These are phyloP conservation scores for Monosporascus sp. DNA, from an alignment of 2,329 filamentous ascomycete species.

Conservation along the genomic window DNA sequence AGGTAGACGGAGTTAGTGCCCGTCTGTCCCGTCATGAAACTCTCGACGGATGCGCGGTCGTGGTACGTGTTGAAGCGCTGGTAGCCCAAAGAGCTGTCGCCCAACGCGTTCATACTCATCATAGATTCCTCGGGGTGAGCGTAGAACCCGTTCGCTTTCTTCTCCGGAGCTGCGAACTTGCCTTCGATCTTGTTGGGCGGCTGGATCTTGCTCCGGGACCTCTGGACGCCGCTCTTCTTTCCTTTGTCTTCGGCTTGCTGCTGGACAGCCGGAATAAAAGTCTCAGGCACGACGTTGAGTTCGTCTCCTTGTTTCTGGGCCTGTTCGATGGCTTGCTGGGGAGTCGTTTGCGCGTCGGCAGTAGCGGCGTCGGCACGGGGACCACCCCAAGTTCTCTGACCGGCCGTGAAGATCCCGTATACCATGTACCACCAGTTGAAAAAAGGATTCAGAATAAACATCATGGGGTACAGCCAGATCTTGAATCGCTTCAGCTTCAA, in stretches of 20 bases:
- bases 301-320: conserved; percentile 79
- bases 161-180: conserved; percentile 68
- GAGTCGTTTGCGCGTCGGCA: conserved; percentile 70
- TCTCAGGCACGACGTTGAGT: conserved; percentile 82
- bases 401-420: conserved; percentile 91
- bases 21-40: conserved; percentile 53
- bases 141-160: conserved; percentile 64
- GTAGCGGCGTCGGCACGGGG: conserved; percentile 83
- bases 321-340: conserved; percentile 76
- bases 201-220: conserved; percentile 55
- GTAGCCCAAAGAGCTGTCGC: conserved; percentile 8
- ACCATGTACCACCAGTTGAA: conserved; percentile 99
- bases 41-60: conserved; percentile 38
- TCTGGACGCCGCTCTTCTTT: conserved; percentile 35
- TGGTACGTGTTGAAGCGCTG: conserved; percentile 5
- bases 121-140: conserved; percentile 64
- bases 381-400: conserved; percentile 92
- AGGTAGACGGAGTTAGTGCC: conserved; percentile 57
- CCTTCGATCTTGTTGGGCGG: conserved; percentile 73
- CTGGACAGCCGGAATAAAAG: conserved; percentile 61
- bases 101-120: conserved; percentile 42
- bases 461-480: conserved; percentile 88
- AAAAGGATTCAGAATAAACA: conserved; percentile 93
- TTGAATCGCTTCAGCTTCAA: conserved; percentile 83
- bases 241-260: conserved; percentile 27